phyloP scores from a whole-genome alignment of 2,329 filamentous ascomycete genomes.

The Colletotrichum plurivorum region DNA sequence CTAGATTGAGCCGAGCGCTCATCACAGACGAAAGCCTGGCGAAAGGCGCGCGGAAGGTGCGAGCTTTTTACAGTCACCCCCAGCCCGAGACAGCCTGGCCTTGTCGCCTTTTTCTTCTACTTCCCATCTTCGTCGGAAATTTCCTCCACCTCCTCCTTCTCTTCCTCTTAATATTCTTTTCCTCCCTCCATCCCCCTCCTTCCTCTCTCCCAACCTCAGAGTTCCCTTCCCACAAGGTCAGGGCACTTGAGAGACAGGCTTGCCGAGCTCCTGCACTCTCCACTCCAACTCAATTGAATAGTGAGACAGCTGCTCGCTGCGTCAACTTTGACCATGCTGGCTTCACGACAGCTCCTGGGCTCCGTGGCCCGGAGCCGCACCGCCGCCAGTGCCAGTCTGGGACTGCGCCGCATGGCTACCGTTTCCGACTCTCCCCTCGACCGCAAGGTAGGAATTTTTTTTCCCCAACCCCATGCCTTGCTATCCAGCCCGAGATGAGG shows the following conservation, averaged over 20 bases:
- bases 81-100: conserved; percentile 19
- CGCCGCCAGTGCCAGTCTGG: conserved; percentile 68
- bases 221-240: conserved; percentile 32
- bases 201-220: conserved; percentile 32
- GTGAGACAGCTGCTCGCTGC: conserved; percentile 39
- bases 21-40: conserved; percentile 1
- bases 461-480: not conserved
- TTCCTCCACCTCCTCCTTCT: conserved; percentile 44
- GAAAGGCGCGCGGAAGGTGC: conserved; percentile 18
- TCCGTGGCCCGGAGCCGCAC: conserved; percentile 73
- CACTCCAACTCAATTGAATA: conserved; percentile 49
- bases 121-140: conserved; percentile 43
- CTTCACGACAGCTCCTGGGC: conserved; percentile 79
- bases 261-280: conserved; percentile 38
- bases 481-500: not conserved
- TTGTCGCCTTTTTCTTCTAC: conserved; percentile 36
- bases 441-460: conserved; percentile 78
- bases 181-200: conserved; percentile 47
- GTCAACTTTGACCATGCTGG: conserved; percentile 73
- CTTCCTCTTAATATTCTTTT: conserved; percentile 43
- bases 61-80: conserved; percentile 37
- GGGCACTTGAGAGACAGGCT: conserved; percentile 30
- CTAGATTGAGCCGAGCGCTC: conserved; percentile 32
- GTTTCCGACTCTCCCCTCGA: conserved; percentile 88
- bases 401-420: conserved; percentile 83